phyloP scores from a whole-genome alignment of 2,329 filamentous ascomycete species.

The Aaosphaeria arxii region DNA sequence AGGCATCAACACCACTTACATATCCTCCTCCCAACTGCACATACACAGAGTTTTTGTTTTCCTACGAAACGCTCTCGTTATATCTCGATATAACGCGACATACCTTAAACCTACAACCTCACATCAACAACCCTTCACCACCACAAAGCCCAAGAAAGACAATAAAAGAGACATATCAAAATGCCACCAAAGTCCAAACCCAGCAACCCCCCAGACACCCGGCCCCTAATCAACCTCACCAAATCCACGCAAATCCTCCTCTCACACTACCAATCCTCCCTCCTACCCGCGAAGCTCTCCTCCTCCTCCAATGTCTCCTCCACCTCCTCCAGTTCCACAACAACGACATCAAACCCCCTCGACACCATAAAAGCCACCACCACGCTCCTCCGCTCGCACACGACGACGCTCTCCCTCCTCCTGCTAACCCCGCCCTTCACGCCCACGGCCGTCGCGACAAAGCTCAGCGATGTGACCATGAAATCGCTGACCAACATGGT shows the following conservation, averaged over 20 bases:
- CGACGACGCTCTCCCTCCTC: constrained; percentile 83
- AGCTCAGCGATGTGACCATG: constrained; percentile 69
- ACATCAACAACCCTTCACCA: no score
- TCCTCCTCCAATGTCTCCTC: constrained; percentile 1
- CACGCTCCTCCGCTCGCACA: constrained; percentile 73
- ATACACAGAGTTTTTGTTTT: no score
- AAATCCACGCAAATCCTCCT: constrained; percentile 35
- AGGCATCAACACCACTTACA: no score
- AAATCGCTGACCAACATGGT: constrained; percentile 72
- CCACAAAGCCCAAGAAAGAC: no score
- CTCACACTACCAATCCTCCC: constrained; percentile 33
- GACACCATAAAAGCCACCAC: constrained; percentile 69
- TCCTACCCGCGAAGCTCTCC: constrained; percentile 10
- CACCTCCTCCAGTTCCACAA: constrained; percentile 6
- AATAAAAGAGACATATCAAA: neutral
- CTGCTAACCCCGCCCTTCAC: constrained; percentile 86
- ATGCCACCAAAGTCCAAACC: constrained; percentile 3
- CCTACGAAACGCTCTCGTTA: no score
- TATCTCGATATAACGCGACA: no score
- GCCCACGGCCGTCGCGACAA: constrained; percentile 66
- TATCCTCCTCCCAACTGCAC: no score
- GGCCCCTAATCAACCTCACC: constrained; percentile 31
- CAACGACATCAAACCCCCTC: constrained; percentile 48
- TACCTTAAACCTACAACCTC: no score
- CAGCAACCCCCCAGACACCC: constrained; percentile 11